Percentiles rank a stretch among this genome's conserved stretches.
phyloP scores from a whole-genome alignment of 1,284 basidiomycete species.

The Porodaedalea pini region DNA sequence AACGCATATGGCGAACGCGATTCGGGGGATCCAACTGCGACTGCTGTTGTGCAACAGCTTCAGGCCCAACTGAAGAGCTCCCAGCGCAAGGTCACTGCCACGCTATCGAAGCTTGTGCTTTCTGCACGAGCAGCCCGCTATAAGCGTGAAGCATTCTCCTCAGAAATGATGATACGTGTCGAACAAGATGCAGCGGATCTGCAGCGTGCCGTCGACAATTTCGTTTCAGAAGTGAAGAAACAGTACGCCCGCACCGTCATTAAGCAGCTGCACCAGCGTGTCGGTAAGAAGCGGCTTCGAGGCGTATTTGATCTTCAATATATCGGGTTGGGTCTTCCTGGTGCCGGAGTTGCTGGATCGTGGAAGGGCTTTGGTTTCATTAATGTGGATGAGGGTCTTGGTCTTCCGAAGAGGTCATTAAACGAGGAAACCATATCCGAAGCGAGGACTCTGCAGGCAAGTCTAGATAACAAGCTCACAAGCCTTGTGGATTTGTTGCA shows the following conservation, averaged over 20 bases:
- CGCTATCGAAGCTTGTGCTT: constrained; percentile 70
- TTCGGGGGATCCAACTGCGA: constrained; percentile 31
- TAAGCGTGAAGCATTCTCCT: constrained; percentile 26
- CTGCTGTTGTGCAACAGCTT: constrained; percentile 49
- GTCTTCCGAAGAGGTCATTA: constrained; percentile 48
- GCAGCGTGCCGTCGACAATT: constrained; percentile 67
- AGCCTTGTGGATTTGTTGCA: constrained; percentile 38
- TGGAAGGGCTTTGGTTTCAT: constrained; percentile 84
- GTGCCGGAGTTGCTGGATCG: constrained; percentile 60
- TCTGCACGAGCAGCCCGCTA: constrained; percentile 56
- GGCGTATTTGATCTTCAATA: constrained; percentile 63
- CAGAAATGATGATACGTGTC: constrained; percentile 68
- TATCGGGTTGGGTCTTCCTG: constrained; percentile 69
- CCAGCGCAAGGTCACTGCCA: constrained; percentile 75
- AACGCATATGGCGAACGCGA: constrained; percentile 51
- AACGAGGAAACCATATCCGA: constrained; percentile 51
- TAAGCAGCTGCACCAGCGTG: constrained; percentile 28
- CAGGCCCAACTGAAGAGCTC: constrained; percentile 39
- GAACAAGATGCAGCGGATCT: constrained; percentile 77
- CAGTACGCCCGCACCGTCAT: constrained; percentile 42
- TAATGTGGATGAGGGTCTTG: constrained; percentile 45
- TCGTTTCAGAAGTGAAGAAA: constrained; percentile 69
- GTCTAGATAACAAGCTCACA: constrained; percentile 47
- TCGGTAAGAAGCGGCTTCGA: constrained; percentile 52
- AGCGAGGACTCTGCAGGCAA: constrained; percentile 43